Percentiles rank a stretch among this genome's conserved stretches.
These are phyloP conservation scores for Thelonectria olida DNA, from an alignment of 2,329 filamentous ascomycete genomes.

Conservation along the genomic window DNA sequence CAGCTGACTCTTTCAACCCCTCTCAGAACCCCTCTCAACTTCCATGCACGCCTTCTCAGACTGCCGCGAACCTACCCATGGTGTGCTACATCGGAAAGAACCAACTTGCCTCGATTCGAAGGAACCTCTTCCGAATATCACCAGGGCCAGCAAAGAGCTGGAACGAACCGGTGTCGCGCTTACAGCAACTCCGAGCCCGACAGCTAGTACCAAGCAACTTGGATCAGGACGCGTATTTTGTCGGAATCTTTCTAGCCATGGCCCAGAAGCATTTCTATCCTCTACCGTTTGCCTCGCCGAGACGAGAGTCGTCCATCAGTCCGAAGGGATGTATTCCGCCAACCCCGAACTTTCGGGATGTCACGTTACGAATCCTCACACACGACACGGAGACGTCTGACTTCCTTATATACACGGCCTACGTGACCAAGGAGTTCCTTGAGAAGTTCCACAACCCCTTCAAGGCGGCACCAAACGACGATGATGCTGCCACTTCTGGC, in stretches of 20 bases:
- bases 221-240: constrained; percentile 62
- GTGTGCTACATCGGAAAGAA: constrained; percentile 58
- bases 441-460: constrained; percentile 60
- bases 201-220: constrained; percentile 56
- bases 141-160: constrained; percentile 49
- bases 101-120: constrained; percentile 56
- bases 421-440: constrained; percentile 59
- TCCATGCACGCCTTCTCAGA: constrained; percentile 32
- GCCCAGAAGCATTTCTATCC: constrained; percentile 64
- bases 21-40: constrained; percentile 33
- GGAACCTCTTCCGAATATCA: constrained; percentile 57
- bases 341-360: constrained; percentile 53
- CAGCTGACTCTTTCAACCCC: constrained; percentile 41
- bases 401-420: constrained; percentile 63
- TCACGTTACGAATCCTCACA: constrained; percentile 61
- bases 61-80: constrained; percentile 45
- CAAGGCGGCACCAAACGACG: constrained; percentile 45
- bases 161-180: constrained; percentile 58
- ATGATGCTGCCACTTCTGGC: constrained; percentile 41
- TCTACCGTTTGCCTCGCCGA: constrained; percentile 26
- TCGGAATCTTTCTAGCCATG: constrained; percentile 64
- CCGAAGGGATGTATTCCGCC: constrained; percentile 27
- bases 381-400: constrained; percentile 58
- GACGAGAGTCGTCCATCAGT: constrained; percentile 41
- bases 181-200: constrained; percentile 59